Base-by-base conservation (phyloP, 73 alveolate species). In the Symbiodinium pilosum region DNA sequence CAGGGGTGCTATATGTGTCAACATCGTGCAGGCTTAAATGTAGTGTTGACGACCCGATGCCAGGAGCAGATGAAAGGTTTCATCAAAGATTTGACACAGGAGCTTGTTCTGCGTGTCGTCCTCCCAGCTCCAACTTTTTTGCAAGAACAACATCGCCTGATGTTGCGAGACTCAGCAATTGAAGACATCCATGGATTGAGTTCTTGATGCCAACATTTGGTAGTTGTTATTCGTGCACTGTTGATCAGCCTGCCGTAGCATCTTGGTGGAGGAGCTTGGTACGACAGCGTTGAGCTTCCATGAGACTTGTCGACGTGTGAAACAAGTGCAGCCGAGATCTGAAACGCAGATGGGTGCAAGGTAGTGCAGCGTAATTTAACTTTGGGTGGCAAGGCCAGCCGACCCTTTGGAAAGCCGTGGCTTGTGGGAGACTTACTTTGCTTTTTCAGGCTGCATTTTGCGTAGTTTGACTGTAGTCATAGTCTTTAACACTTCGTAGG, bases 51-150 rank as follows among this genome's bases (percentile, higher is more conserved):
- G n/a, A n/a, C n/a, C n/a, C n/a, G n/a, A n/a, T 38, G 47, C 18
- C 75, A 91, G 97, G 97, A 91, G 40, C 97, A 69, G 41, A 91
- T 91, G 97, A 91, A 91, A 56, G 30, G 54, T 42, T 83, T 91
- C 97, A 91, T 91, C 89, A 91, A 91, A 47, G 97, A 91, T n/a
- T 43, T 91, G 97, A 91, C 97, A 5, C 86, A 91, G 97, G 97
- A 91, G 81, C 30, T 39, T 30, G 84, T 14, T 9, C 77, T 26
- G 30, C 21, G 77, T 34, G 77, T 5, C 11, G n/a, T 59, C 34
- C 21, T 59, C 3, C 77, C 6, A 14, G 30, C 34, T 4, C n/a
- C 36, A 14, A 8, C 41, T 3, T n/a, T 3, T 40, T 26, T 11
- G 34, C 59, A 47, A 47, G 59, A 14, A 6, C 14, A 6, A 47